A percentile compares a stretch with the other conserved stretches of the same genome.
Evolutionary conservation across 257 asterid species (phyloP).

Genomic region (Fraxinus excelsior): DNA sequence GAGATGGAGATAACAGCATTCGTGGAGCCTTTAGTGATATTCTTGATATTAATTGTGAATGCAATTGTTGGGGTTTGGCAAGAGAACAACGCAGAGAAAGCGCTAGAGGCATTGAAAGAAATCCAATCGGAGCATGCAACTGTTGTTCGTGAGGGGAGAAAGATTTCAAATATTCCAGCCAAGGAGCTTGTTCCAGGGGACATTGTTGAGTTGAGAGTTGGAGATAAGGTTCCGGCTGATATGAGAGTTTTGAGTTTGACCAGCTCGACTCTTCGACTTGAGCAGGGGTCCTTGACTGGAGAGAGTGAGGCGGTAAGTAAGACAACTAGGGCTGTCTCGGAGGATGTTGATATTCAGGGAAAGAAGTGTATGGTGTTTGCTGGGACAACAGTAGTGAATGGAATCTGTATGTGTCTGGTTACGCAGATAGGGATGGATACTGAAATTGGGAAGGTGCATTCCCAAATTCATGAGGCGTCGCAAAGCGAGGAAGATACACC

Average conservation of each 20-base stretch:
- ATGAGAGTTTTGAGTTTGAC: constrained; percentile 90
- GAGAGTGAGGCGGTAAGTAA: constrained; percentile 98
- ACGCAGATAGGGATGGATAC: constrained; percentile 90
- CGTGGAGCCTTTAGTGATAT: constrained; percentile 95
- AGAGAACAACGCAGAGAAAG: constrained; percentile 99
- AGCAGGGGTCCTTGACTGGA: constrained; percentile 97
- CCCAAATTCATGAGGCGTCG: constrained; percentile 92
- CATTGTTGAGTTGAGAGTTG: constrained; percentile 93
- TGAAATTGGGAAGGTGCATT: constrained; percentile 93
- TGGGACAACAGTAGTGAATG: constrained; percentile 97
- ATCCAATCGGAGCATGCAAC: constrained; percentile 92
- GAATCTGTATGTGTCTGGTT: constrained; percentile 83
- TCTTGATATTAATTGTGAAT: constrained; percentile 90
- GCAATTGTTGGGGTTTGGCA: constrained; percentile 99
- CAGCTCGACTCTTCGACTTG: constrained; percentile 87
- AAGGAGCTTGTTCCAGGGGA: constrained; percentile 98
- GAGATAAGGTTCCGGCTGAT: constrained; percentile 97
- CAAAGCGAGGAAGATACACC: constrained; percentile 95
- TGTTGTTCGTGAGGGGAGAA: constrained; percentile 83
- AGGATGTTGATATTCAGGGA: constrained; percentile 95
- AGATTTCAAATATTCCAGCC: constrained; percentile 65
- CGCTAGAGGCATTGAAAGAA: constrained; percentile 95
- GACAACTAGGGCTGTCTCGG: constrained; percentile 75
- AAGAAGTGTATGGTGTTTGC: constrained; percentile 98
- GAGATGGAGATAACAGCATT: constrained; percentile 96